Conservation (phyloP, 1,139 yeast genomes). For the Lodderomyces metapsilosis region DNA sequence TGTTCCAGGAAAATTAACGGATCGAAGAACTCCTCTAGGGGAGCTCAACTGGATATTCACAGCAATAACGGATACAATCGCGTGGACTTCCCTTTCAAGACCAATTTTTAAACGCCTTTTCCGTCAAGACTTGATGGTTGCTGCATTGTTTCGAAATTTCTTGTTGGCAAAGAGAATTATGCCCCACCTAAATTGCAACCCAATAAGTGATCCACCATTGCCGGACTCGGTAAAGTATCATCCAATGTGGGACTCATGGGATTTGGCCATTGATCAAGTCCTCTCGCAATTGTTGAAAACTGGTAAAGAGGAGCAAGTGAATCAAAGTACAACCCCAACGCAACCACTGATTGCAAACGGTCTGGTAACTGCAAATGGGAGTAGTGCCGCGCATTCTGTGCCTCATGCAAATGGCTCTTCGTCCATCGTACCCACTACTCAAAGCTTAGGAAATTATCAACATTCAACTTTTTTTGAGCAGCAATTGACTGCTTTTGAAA, state of each 20-base stretch:
- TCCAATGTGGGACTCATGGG: constrained; percentile 99
- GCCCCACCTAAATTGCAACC: constrained; percentile 94
- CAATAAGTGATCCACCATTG: constrained; percentile 88
- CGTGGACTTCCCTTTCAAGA: constrained; percentile 91
- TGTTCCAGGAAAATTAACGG: constrained; percentile 89
- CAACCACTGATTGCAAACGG: not conserved
- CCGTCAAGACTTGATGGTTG: constrained; percentile 95
- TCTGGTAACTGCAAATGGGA: not conserved
- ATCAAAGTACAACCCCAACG: not conserved
- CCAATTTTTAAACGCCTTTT: constrained; percentile 86
- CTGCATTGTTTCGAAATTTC: constrained; percentile 91
- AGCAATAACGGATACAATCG: constrained; percentile 96
- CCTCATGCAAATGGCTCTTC: constrained; percentile 11
- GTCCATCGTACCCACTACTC: constrained; percentile 22
- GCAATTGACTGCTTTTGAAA: constrained; percentile 91
- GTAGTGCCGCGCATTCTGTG: not conserved
- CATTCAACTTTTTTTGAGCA: constrained; percentile 95
- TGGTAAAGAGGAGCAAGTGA: constrained; percentile 15
- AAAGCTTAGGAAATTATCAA: constrained; percentile 52
- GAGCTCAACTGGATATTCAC: constrained; percentile 97
- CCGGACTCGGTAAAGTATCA: constrained; percentile 82
- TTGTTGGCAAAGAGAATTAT: constrained; percentile 87
- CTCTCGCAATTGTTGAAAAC: constrained; percentile 62
- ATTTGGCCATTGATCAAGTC: constrained; percentile 92
- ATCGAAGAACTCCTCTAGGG: constrained; percentile 92